Percentiles rank a stretch among this genome's conserved stretches.
Evolutionary conservation across 768 basidiomycete genomes (phyloP).

Genomic region (Leccinum subgranulosum): DNA sequence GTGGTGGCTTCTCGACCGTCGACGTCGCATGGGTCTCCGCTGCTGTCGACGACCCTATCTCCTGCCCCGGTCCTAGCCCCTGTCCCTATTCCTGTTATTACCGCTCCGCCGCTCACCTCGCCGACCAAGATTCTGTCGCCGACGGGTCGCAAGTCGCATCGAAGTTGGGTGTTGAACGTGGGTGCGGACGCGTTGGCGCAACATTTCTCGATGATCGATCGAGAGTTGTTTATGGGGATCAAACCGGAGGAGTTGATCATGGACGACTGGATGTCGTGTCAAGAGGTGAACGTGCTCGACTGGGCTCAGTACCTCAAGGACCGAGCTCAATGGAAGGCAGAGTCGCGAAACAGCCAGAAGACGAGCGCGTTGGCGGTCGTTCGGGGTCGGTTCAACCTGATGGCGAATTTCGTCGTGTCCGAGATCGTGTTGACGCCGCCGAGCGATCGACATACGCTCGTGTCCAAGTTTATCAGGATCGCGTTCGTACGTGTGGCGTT

Average conservation of each 20-base stretch:
- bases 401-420: slow-evolving; percentile 74
- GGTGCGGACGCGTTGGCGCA: slow-evolving; percentile 63
- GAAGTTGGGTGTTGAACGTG: slow-evolving; percentile 68
- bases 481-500: slow-evolving; percentile 63
- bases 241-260: slow-evolving; percentile 87
- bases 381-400: slow-evolving; percentile 80
- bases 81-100: not conserved
- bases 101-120: slow-evolving; percentile 16
- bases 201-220: slow-evolving; percentile 85
- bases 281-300: slow-evolving; percentile 69
- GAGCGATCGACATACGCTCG: slow-evolving; percentile 57
- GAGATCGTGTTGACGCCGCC: slow-evolving; percentile 79
- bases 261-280: slow-evolving; percentile 62
- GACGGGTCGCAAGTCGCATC: slow-evolving; percentile 48
- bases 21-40: slow-evolving; percentile 30
- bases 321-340: slow-evolving; percentile 62
- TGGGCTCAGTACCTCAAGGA: slow-evolving; percentile 84
- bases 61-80: slow-evolving; percentile 1
- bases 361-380: slow-evolving; percentile 72
- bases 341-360: slow-evolving; percentile 53
- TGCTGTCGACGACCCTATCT: slow-evolving; percentile 14
- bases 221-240: slow-evolving; percentile 80
- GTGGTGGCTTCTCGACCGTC: slow-evolving; percentile 43
- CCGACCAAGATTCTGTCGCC: slow-evolving; percentile 35
- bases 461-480: slow-evolving; percentile 79